Conservation (phyloP, 1,139 yeast genomes). For the Hansenula sp. region DNA sequence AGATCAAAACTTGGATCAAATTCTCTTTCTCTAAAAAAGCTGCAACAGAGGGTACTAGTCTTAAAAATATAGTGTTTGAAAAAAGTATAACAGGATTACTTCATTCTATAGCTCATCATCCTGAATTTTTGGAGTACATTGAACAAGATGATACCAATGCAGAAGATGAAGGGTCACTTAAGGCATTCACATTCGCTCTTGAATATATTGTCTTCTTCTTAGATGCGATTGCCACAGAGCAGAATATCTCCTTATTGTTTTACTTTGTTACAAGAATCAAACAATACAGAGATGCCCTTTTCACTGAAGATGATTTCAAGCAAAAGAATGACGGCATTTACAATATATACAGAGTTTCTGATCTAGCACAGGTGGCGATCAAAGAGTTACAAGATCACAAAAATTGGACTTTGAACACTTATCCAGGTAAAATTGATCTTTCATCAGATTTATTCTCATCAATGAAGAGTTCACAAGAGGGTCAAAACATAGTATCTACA, state of each 20-base stretch:
- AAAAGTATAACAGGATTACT: slow-evolving; percentile 62
- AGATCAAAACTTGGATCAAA: slow-evolving; percentile 67
- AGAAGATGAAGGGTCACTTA: slow-evolving; percentile 23
- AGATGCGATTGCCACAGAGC: slow-evolving; percentile 55
- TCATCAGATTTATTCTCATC: slow-evolving; percentile 64
- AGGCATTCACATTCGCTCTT: slow-evolving; percentile 47
- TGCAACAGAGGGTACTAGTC: slow-evolving; percentile 21
- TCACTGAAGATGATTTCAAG: slow-evolving; percentile 35
- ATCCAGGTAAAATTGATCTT: slow-evolving; percentile 74
- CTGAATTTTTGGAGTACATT: slow-evolving; percentile 50
- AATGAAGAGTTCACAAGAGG: slow-evolving; percentile 36
- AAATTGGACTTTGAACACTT: slow-evolving; percentile 70
- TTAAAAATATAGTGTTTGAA: slow-evolving; percentile 49
- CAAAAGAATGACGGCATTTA: slow-evolving; percentile 24
- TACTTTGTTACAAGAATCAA: slow-evolving; percentile 78
- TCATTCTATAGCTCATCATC: slow-evolving; percentile 72
- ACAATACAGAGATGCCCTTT: slow-evolving; percentile 62
- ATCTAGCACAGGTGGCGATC: slow-evolving; percentile 63
- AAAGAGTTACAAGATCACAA: slow-evolving; percentile 52
- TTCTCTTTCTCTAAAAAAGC: slow-evolving; percentile 46
- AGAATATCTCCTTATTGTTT: slow-evolving; percentile 68
- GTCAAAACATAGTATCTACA: slow-evolving; percentile 34
- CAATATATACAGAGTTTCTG: slow-evolving; percentile 64
- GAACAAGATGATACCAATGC: slow-evolving; percentile 17
- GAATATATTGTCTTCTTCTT: slow-evolving; percentile 59